Evolutionary conservation across 257 asterid species (phyloP), one percentile per base, ranked within the genome.

Genomic region (Anisodus tanguticus): DNA sequence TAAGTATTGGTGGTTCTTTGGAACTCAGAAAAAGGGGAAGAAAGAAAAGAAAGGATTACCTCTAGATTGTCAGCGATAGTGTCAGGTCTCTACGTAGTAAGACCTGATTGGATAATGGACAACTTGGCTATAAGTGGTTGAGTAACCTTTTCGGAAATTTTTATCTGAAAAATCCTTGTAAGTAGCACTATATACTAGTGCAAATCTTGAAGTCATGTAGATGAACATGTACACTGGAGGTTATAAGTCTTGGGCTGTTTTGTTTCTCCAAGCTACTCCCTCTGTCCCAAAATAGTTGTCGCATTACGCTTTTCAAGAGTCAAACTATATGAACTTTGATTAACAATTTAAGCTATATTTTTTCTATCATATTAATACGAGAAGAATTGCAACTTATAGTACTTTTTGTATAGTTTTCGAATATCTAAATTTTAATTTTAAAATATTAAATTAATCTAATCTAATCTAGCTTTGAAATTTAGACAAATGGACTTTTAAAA

Each of bases 191-290:
- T 4, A 47, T 77, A 51, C 4, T 4, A 51, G 49, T 4, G 17
- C 8, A 53, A 26, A 76, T 8, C 7, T 77, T 77, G 64, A 26
- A 0, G 19, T 76, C 15, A 53, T 53, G 64, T 13, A 77, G 31
- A 77, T 51, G 49, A 77, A 53, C 62, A 77, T 53, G 81, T 77
- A 77, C 26, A 8, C 43, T 53, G 64, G 81, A 53, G 43, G 81
- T 53, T 77, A 35, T 77, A 41, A 13, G 47, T 26, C 47, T 51
- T 22, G 22, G 7, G 41, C 45, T 51, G 0, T 53, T 53, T 26
- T 51, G 2, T 4, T 0, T 16, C 22, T 53, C 64, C 63, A 12
- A 51, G 26, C 81, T 51, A 26, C 22, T 76, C 45, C 35, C 35
- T 31, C 35, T 31, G 35, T 31, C 35, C 35, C 35, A 31, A 31